These are phyloP conservation scores for Rhynchospora breviuscula DNA, from an alignment of 176 grass and related monocot species.

Conservation along the genomic window DNA sequence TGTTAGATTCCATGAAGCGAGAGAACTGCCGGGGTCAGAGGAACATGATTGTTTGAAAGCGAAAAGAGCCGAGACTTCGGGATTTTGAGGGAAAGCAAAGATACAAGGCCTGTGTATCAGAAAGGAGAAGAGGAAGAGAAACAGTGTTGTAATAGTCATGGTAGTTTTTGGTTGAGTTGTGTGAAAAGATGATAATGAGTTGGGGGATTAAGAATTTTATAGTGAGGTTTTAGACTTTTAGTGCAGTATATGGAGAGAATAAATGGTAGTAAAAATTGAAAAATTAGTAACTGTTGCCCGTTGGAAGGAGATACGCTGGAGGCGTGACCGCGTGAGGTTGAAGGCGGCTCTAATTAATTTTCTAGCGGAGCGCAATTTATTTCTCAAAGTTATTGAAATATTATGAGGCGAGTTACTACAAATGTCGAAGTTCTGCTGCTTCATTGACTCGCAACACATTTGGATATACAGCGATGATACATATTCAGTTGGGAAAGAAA, in stretches of 20 bases:
- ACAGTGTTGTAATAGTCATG: slow-evolving; percentile 11
- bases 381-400: background rate
- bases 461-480: background rate
- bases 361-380: background rate
- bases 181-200: background rate
- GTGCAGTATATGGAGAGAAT: background rate
- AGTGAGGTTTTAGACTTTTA: slow-evolving; percentile 6
- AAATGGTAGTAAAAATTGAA: slow-evolving; percentile 13
- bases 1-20: slow-evolving; percentile 47
- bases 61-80: slow-evolving; percentile 46
- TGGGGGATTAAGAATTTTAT: slow-evolving; percentile 17
- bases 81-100: background rate
- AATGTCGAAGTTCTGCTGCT: background rate
- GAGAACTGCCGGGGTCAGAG: slow-evolving; percentile 22
- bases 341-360: slow-evolving; percentile 6
- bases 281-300: slow-evolving; percentile 1
- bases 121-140: slow-evolving; percentile 27
- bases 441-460: background rate
- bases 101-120: background rate
- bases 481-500: background rate
- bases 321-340: background rate
- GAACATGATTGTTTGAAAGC: slow-evolving; percentile 61
- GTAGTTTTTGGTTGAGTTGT: background rate
- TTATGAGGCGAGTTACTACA: background rate
- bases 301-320: background rate